Conservation (phyloP, 306 rosid genomes). For the Rubus idaeus region DNA sequence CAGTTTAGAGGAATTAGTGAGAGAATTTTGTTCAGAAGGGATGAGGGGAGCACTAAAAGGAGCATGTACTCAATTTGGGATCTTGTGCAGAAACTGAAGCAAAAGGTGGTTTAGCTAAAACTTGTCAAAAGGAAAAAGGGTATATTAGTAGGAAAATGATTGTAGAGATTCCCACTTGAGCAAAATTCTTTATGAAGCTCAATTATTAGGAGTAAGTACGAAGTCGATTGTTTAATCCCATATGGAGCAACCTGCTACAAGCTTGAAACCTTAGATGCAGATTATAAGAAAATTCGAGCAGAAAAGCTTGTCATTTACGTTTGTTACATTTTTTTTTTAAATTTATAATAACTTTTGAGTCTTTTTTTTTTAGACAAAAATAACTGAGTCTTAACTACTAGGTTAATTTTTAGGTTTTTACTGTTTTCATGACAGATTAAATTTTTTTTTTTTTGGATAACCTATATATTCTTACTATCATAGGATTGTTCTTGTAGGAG, state of each 20-base stretch:
- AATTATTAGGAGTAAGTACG: neutral
- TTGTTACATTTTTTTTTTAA: no score
- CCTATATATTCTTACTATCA: neutral
- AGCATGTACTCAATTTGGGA: neutral
- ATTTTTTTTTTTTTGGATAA: neutral
- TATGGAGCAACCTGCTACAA: neutral
- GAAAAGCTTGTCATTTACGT: neutral
- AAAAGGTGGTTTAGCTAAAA: neutral
- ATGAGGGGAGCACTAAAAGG: neutral
- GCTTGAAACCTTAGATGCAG: neutral
- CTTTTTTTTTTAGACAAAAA: no score
- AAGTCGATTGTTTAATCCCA: neutral
- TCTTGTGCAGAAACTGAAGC: neutral
- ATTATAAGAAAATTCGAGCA: neutral
- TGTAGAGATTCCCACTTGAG: neutral
- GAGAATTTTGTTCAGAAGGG: neutral
- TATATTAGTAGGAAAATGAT: neutral
- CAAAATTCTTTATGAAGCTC: neutral
- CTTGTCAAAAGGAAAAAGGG: neutral
- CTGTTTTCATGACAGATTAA: neutral
- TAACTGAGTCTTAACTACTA: neutral
- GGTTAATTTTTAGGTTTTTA: neutral
- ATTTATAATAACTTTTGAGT: no score
- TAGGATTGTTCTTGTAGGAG: neutral
- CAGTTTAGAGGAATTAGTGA: neutral